Conservation (phyloP, 2,329 filamentous ascomycete species). For the Fusarium nodosum region DNA sequence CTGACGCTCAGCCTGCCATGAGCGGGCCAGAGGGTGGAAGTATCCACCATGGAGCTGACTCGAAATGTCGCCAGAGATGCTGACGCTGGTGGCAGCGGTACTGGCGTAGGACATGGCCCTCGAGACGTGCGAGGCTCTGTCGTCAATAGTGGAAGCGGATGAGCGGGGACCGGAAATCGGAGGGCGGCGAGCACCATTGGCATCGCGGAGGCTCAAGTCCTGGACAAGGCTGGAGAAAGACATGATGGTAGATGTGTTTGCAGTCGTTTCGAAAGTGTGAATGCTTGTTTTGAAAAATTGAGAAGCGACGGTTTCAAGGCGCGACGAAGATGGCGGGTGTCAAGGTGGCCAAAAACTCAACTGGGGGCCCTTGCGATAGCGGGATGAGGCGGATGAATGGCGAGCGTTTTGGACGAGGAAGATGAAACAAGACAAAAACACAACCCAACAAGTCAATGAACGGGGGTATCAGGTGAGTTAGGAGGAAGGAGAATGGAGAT, state of each 20-base stretch:
- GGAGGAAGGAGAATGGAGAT: constrained; percentile 10
- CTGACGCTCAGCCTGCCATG: constrained; percentile 88
- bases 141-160: constrained; percentile 70
- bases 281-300: constrained; percentile 14
- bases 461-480: constrained; percentile 2
- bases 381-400: constrained; percentile 40
- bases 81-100: constrained; percentile 76
- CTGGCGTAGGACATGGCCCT: constrained; percentile 75
- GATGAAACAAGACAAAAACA: constrained; percentile 17
- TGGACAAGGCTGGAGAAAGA: constrained; percentile 78
- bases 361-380: constrained; percentile 37
- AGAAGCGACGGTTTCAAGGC: constrained; percentile 18
- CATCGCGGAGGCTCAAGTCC: constrained; percentile 72
- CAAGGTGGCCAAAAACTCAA: constrained; percentile 46
- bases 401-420: constrained; percentile 6
- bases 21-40: constrained; percentile 81
- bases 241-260: constrained; percentile 58
- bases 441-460: constrained; percentile 22
- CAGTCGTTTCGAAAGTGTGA: constrained; percentile 14
- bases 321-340: constrained; percentile 12
- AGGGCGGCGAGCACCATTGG: constrained; percentile 62
- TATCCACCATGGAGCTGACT: constrained; percentile 89
- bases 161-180: constrained; percentile 56
- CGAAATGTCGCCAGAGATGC: constrained; percentile 80
- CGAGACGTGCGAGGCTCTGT: constrained; percentile 72